Percentiles rank a stretch among this genome's conserved stretches.
These are phyloP conservation scores for Diversispora eburnea DNA, from an alignment of 192 early-diverging fungal species.

Conservation along the genomic window DNA sequence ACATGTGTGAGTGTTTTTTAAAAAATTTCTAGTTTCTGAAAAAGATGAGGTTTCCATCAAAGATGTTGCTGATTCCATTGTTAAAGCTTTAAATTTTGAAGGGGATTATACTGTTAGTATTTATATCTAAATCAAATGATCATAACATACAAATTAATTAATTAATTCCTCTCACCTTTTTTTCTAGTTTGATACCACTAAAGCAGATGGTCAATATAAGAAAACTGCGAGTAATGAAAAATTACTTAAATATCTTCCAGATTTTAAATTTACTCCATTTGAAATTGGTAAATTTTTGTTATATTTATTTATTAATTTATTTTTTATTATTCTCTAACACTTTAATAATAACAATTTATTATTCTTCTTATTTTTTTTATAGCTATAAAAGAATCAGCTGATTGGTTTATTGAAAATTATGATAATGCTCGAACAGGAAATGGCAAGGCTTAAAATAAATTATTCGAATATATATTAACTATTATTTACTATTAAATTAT, in stretches of 20 bases:
- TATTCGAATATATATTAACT: too few relatives aligned
- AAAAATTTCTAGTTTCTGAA: slow-evolving; percentile 56
- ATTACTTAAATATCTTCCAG: slow-evolving; percentile 62
- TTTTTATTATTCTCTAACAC: background rate
- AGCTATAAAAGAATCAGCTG: slow-evolving; percentile 65
- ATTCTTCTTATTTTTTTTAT: slow-evolving; percentile 3
- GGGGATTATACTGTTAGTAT: slow-evolving; percentile 50
- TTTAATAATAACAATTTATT: background rate
- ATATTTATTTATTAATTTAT: background rate
- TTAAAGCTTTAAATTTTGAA: slow-evolving; percentile 61
- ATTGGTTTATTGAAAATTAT: slow-evolving; percentile 73
- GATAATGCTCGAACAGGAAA: slow-evolving; percentile 39
- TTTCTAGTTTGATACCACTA: slow-evolving; percentile 62
- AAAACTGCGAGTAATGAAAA: slow-evolving; percentile 84
- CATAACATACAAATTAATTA: background rate
- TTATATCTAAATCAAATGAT: background rate
- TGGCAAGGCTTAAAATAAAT: too few relatives aligned
- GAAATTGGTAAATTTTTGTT: slow-evolving; percentile 49
- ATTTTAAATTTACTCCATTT: slow-evolving; percentile 78
- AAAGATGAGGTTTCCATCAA: slow-evolving; percentile 75
- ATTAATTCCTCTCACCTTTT: background rate
- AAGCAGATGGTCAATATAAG: slow-evolving; percentile 78
- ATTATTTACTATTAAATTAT: too few relatives aligned
- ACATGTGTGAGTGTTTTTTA: background rate
- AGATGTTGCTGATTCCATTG: slow-evolving; percentile 73